Evolutionary conservation across 2,329 filamentous ascomycete genomes (phyloP).

Genomic region (Aspergillus thermomutatus): DNA sequence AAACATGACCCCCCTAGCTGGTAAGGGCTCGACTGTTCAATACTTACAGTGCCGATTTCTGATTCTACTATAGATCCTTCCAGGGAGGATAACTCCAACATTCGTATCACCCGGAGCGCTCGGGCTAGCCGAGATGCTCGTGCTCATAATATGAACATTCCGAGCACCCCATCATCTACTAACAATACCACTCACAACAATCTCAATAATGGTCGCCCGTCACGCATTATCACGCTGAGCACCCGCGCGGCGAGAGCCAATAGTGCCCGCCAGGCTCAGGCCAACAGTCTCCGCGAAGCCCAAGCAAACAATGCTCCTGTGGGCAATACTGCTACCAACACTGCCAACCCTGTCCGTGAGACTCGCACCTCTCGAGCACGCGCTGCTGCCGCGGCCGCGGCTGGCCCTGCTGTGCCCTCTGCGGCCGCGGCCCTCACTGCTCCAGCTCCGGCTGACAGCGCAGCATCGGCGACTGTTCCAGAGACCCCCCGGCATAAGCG

Average conservation of each 20-base stretch:
- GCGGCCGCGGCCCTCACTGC: not conserved
- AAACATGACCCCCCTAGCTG: slow-evolving; percentile 18
- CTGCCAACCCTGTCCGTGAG: slow-evolving; percentile 16
- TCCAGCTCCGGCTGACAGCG: slow-evolving; percentile 10
- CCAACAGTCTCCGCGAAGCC: slow-evolving; percentile 1
- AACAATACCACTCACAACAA: slow-evolving; percentile 11
- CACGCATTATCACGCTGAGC: slow-evolving; percentile 22
- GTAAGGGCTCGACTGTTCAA: slow-evolving; percentile 16
- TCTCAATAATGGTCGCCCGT: slow-evolving; percentile 13
- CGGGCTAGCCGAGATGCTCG: slow-evolving; percentile 22
- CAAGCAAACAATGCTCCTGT: slow-evolving; percentile 6
- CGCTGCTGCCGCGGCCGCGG: slow-evolving; percentile 8
- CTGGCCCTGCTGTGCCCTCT: not conserved
- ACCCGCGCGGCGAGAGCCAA: slow-evolving; percentile 14
- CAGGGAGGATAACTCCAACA: slow-evolving; percentile 12
- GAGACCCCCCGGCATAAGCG: slow-evolving; percentile 33
- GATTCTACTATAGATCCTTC: slow-evolving; percentile 15
- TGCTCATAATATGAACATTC: slow-evolving; percentile 9
- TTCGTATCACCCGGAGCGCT: slow-evolving; percentile 22
- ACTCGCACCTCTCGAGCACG: slow-evolving; percentile 22
- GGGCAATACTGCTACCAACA: slow-evolving; percentile 3
- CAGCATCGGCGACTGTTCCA: slow-evolving; percentile 13
- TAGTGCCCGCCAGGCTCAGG: slow-evolving; percentile 3
- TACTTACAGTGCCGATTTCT: slow-evolving; percentile 3
- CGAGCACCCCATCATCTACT: not conserved